Evolutionary conservation across 176 grass and related monocot species (phyloP).

Genomic region (Secale cereale): DNA sequence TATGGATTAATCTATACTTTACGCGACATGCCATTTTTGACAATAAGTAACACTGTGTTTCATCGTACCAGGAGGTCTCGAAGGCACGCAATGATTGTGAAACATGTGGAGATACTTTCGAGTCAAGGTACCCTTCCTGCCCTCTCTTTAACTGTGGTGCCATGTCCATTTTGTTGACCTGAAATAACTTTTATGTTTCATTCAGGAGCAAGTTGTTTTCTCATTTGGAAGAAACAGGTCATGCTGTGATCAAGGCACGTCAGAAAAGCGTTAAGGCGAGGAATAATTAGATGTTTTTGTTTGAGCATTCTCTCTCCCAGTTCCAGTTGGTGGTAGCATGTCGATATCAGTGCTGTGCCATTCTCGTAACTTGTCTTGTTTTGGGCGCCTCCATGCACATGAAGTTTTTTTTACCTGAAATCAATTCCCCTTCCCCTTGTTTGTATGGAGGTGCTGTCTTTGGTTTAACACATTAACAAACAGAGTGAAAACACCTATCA

Average conservation of each 20-base stretch:
- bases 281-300: neutral
- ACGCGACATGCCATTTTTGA: neutral
- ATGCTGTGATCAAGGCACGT: slow-evolving; percentile 53
- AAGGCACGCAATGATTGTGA: slow-evolving; percentile 69
- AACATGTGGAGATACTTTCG: slow-evolving; percentile 71
- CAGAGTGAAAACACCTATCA: neutral
- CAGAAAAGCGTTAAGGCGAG: slow-evolving; percentile 30
- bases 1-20: neutral
- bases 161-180: neutral
- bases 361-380: neutral
- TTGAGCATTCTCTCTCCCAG: neutral
- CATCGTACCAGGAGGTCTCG: slow-evolving; percentile 42
- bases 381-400: neutral
- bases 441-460: neutral
- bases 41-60: neutral
- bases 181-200: slow-evolving; percentile 24
- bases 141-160: neutral
- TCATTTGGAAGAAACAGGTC: slow-evolving; percentile 83
- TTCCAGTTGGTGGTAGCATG: slow-evolving; percentile 26
- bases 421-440: neutral
- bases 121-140: slow-evolving; percentile 61
- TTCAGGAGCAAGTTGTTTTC: slow-evolving; percentile 84
- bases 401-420: neutral
- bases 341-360: neutral
- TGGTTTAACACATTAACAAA: neutral